phyloP scores from a whole-genome alignment of 441 rosid genomes.

The Syzygium syzygioides region DNA sequence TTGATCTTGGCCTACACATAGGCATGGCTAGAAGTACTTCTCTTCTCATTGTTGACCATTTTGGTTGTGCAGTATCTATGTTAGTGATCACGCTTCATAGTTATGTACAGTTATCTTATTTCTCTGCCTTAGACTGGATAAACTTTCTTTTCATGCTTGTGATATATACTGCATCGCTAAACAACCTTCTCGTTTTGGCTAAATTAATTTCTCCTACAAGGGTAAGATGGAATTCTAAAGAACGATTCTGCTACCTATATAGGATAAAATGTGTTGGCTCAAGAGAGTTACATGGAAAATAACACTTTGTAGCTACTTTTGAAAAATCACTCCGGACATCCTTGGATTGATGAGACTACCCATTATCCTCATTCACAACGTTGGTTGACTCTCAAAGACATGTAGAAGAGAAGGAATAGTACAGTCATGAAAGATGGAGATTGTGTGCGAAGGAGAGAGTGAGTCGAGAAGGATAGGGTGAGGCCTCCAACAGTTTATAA shows the following conservation, averaged over 20 bases:
- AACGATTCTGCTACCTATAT: not conserved
- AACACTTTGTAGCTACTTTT: not conserved
- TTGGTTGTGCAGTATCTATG: not conserved
- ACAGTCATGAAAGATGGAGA: not conserved
- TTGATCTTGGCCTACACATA: not conserved
- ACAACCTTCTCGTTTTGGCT: not conserved
- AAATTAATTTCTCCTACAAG: not conserved
- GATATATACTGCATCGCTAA: not conserved
- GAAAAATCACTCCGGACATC: not conserved
- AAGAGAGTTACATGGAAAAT: not conserved
- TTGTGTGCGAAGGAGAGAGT: not conserved
- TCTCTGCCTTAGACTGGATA: not conserved
- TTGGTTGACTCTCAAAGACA: not conserved
- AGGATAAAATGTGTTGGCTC: not conserved
- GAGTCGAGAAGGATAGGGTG: not conserved
- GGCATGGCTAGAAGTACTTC: not conserved
- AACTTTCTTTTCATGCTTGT: not conserved
- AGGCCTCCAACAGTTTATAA: not conserved
- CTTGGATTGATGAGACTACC: not conserved
- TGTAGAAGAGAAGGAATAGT: not conserved
- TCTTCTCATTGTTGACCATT: not conserved
- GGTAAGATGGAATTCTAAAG: not conserved
- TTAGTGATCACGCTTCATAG: not conserved
- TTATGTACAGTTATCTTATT: not conserved
- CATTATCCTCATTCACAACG: not conserved